A percentile compares a stretch with the other conserved stretches of the same genome.
Conservation (phyloP, 2,329 filamentous ascomycete genomes). For the Venturiaceae sp. region DNA sequence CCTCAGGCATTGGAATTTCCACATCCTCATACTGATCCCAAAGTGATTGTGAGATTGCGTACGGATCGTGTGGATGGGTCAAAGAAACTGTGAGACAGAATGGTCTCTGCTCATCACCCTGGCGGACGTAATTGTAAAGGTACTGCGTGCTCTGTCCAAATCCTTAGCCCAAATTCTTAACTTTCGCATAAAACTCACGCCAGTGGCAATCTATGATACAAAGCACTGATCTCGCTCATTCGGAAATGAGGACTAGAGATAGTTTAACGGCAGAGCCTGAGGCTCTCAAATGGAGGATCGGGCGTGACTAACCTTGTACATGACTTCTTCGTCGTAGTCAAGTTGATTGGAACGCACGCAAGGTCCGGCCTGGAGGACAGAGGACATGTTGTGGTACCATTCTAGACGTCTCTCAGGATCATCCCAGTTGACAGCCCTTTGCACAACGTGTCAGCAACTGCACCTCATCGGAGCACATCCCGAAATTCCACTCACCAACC, state of each 20-base stretch:
- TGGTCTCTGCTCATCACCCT: constrained; percentile 58
- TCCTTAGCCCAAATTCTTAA: constrained; percentile 1
- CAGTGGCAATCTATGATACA: background rate
- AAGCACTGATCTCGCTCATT: constrained; percentile 1
- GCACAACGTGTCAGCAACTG: background rate
- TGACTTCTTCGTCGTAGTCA: constrained; percentile 93
- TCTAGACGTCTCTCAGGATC: constrained; percentile 74
- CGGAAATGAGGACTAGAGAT: constrained; percentile 1
- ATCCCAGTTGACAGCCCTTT: constrained; percentile 76
- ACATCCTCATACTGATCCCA: constrained; percentile 88
- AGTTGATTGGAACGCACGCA: constrained; percentile 91
- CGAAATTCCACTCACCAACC: constrained; percentile 53
- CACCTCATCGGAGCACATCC: background rate
- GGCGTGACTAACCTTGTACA: constrained; percentile 52
- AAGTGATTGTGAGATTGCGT: constrained; percentile 87
- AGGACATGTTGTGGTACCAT: constrained; percentile 92
- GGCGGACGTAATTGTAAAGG: constrained; percentile 81
- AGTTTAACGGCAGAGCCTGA: background rate
- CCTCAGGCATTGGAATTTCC: constrained; percentile 74
- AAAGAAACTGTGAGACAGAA: constrained; percentile 88
- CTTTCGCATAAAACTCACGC: background rate
- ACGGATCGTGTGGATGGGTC: constrained; percentile 90
- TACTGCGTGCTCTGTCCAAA: constrained; percentile 64
- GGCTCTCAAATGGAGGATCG: background rate
- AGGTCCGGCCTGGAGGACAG: constrained; percentile 78